These are phyloP conservation scores for Chaetomium fimeti DNA, from an alignment of 495 filamentous ascomycete species.

Conservation along the genomic window DNA sequence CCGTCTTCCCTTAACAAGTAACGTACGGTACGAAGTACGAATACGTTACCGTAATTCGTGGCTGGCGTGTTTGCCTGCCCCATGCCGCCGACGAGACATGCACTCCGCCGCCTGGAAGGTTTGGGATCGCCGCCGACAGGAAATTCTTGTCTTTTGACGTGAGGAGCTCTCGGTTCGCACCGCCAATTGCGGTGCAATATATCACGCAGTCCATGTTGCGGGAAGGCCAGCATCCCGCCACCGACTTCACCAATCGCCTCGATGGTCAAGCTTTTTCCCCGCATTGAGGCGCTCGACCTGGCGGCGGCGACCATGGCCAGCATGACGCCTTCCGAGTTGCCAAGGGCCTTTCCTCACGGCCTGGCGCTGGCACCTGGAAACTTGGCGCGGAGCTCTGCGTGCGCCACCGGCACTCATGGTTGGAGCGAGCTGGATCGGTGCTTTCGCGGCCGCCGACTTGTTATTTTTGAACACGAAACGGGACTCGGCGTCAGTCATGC, in stretches of 20 bases:
- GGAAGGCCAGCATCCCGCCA: background rate
- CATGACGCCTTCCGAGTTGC: background rate
- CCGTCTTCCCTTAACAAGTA: background rate
- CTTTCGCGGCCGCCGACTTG: background rate
- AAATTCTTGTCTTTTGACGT: background rate
- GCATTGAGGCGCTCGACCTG: background rate
- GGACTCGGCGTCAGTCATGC: constrained; percentile 2
- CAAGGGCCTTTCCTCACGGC: background rate
- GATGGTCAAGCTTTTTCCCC: constrained; percentile 3
- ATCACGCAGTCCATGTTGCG: background rate
- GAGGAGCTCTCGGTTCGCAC: background rate
- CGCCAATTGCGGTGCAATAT: background rate
- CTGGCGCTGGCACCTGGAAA: background rate
- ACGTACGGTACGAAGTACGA: too few relatives aligned
- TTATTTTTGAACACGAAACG: background rate
- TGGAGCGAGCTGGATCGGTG: background rate
- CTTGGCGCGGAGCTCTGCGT: background rate
- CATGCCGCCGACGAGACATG: background rate
- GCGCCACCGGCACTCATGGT: constrained; percentile 10
- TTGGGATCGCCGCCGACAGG: background rate
- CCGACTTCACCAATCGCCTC: background rate
- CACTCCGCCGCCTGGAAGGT: background rate
- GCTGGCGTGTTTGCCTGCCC: background rate
- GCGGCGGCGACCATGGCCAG: background rate
- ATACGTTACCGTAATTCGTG: background rate